phyloP scores from a whole-genome alignment of 2,329 filamentous ascomycete genomes.

The Hirsutella rhossiliensis region DNA sequence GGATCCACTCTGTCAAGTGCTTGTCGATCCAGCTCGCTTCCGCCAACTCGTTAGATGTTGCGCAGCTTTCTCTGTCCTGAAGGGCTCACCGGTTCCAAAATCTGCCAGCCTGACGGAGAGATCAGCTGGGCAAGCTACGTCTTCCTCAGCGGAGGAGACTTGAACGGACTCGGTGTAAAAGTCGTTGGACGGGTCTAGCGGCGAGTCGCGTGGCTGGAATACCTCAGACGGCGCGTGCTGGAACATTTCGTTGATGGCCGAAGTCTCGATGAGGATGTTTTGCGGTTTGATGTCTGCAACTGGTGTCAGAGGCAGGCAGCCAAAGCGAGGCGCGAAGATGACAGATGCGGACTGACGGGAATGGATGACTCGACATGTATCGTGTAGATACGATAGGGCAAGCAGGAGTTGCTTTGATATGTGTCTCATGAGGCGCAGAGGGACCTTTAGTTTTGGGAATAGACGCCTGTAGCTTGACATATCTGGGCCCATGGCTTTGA shows the following conservation, averaged over 20 bases:
- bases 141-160: constrained; percentile 7
- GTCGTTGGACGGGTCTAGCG: constrained; percentile 2
- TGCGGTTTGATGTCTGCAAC: constrained; percentile 12
- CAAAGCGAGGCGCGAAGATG: background rate
- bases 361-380: constrained; percentile 11
- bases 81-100: constrained; percentile 9
- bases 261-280: constrained; percentile 12
- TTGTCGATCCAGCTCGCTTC: constrained; percentile 12
- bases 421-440: constrained; percentile 5
- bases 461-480: constrained; percentile 7
- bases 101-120: constrained; percentile 9
- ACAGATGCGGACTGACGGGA: constrained; percentile 7
- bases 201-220: constrained; percentile 1
- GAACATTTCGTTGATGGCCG: constrained; percentile 10
- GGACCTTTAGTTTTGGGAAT: constrained; percentile 6
- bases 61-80: background rate
- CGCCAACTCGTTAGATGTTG: background rate
- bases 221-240: constrained; percentile 7
- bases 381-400: constrained; percentile 9
- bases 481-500: constrained; percentile 17
- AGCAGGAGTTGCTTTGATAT: constrained; percentile 9
- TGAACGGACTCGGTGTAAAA: constrained; percentile 8
- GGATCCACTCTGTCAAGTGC: constrained; percentile 14
- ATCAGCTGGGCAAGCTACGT: constrained; percentile 2
- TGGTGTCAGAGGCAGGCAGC: background rate